Evolutionary conservation across 1,284 basidiomycete species (phyloP).

Genomic region (Austropuccinia psidii): DNA sequence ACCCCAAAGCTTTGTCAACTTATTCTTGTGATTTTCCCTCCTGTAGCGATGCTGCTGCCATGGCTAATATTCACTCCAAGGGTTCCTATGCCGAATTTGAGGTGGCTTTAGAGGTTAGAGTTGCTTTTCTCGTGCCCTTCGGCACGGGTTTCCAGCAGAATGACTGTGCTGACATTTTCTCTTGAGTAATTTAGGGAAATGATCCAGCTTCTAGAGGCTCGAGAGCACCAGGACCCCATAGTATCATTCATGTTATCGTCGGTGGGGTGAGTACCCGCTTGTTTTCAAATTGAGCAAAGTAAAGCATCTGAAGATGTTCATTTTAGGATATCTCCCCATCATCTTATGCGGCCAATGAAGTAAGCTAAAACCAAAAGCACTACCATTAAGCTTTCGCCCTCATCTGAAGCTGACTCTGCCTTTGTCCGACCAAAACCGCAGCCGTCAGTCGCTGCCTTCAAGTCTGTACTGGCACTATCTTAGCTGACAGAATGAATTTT

Average conservation of each 20-base stretch:
- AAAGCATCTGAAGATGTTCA: neutral
- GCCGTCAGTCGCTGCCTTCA: constrained; percentile 7
- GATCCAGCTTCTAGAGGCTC: constrained; percentile 2
- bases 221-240: neutral
- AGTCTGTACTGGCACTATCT: no score
- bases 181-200: neutral
- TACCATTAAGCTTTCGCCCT: no score
- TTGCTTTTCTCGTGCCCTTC: no score
- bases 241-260: constrained; percentile 27
- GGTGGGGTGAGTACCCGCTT: constrained; percentile 6
- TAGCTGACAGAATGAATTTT: neutral
- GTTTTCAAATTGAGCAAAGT: neutral
- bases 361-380: neutral
- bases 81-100: constrained; percentile 11
- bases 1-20: no score
- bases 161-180: neutral
- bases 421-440: neutral
- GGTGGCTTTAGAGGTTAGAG: constrained; percentile 16
- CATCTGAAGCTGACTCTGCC: neutral
- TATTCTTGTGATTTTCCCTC: no score
- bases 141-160: no score
- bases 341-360: constrained; percentile 32
- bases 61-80: neutral
- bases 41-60: neutral
- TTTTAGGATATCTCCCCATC: constrained; percentile 22